Evolutionary conservation across 805 yeast species (phyloP), one percentile per base, ranked within the genome.

Genomic region (Saturnispora ahearnii): DNA sequence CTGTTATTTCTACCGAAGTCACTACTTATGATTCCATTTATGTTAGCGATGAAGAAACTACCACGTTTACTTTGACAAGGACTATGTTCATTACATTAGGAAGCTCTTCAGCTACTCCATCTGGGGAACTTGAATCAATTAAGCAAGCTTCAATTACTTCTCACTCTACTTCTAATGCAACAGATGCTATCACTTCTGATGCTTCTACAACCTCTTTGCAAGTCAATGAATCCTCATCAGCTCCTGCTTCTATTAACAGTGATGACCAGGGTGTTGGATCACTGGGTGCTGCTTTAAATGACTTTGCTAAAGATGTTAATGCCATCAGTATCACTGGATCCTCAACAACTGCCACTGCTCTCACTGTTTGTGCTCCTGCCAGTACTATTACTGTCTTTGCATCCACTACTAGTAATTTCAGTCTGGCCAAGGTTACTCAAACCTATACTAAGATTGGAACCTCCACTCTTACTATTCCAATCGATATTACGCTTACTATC

Each of bases 401-500:
- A 13, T 31, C 52, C 21, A 29, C 53, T 26, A 18, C 54, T 11
- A 28, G 57, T 9, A 46, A 51, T 13, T 49, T 30, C 12, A 32
- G 53, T 10, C 34, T 50, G 24, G 44, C 32, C 21, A 30, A 41
- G 18, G 31, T 38, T 36, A 44, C 46, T 10, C 40, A 45, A 15
- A 15, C 21, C 21, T 42, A 4, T 10, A 30, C 44, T 32, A 13
- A 32, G 6, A 32, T 40, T 34, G 38, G 56, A 2, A 48, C 60
- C 13, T 53, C 56, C 18, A 58, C 65, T n/a, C 62, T 57, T 26
- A 61, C 69, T 5, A 66, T 62, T 31, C 66, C 70, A 43, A 52
- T 65, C 31, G 59, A 62, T 34, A 63, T 64, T 9, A 62, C 67
- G 2, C 52, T 67, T 44, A 59, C 70, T 12, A 49, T 65, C 47